Base-by-base conservation (phyloP, 2,329 filamentous ascomycete species). In the Stemphylium lycopersici region DNA sequence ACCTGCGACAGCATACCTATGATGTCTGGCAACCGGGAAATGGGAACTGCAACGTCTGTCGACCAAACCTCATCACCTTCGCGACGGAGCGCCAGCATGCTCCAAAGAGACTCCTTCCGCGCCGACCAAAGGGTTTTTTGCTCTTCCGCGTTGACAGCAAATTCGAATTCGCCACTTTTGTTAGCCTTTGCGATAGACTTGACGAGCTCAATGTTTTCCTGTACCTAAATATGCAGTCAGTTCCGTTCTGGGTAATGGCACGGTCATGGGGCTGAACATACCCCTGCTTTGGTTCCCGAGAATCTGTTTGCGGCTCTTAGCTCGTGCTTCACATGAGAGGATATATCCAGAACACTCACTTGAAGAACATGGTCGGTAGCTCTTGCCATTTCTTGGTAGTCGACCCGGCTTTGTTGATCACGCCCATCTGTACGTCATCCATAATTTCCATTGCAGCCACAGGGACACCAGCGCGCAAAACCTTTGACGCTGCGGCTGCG, bases 401-500 rank as follows among this genome's bases (percentile, higher is more conserved):
- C 3, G 85, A 85, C 1, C 89, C 88, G 10, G 88, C 84, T 48
- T 87, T 80, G 75, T 95, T 95, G 69, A 95, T 87, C 0, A 93
- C 89, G 59, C 81, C 83, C 90, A 95, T 95, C 75, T 93, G 90
- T 3, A 93, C 88, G 53, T 95, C 90, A 69, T 95, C 90, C 89
- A 95, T 91, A 63, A 95, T 86, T 75, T 95, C 90, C 84, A 93
- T 88, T 3, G 88, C 88, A 0, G 87, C 89, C 6, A 93, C 83
- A 0, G 88, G 89, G 3, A 92, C 81, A 0, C 88, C 90, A 0
- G 86, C 83, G 64, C 89, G 85, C 81, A 93, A 89, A n/a, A 93
- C 85, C 44, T 84, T 84, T 2, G 88, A 87, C 0, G 90, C 90
- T 0, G 90, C 89, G 0, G 87, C 82, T 0, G 90, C 90, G 1